Base-by-base conservation (phyloP, 371 early-diverging fungal genomes). In the Homolaphlyctis polyrhiza region DNA sequence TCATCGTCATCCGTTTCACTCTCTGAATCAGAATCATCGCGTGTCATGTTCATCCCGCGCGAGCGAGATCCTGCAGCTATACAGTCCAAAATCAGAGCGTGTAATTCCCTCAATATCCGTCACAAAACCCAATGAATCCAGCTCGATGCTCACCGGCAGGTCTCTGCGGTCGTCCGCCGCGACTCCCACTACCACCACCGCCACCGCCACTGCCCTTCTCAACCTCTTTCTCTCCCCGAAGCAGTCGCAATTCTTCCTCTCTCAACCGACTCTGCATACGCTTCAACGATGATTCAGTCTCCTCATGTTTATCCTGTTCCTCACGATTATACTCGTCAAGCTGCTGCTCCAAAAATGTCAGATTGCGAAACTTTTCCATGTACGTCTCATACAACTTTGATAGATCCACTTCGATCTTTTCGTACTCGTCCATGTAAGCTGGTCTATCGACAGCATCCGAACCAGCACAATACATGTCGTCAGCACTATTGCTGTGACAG, bases 361-460 rank as follows among this genome's bases (percentile, higher is more conserved):
- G 62, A 57, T 82, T 79, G 35, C 78, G 57, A 60, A 75, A 75
- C 62, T 64, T 68, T n/a, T 70, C 74, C 69, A 76, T 73, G 55
- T 82, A 82, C 28, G 43, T 59, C 29, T 72, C 67, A 51, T 79
- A 79, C 1, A 79, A 64, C 39, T 48, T 64, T 18, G 65, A 64
- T 16, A 82, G 66, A 35, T 82, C 80, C 13, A 60, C 62, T 62
- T 82, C 80, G 36, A 82, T 71, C 36, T 73, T 72, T 59, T 82
- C 82, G 60, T 71, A 82, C 54, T 82, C 82, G 61, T 82, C 82
- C 82, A 82, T 82, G 62, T 75, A 82, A 13, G 82, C 78, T 3
- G 82, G 82, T 35, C 80, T 79, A 49, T n/a, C n/a, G n/a, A n/a
- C n/a, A n/a, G n/a, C n/a, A n/a, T n/a, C n/a, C n/a, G n/a, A n/a